These are phyloP conservation scores for Claviceps sp. DNA, from an alignment of 2,329 filamentous ascomycete species.

Conservation along the genomic window DNA sequence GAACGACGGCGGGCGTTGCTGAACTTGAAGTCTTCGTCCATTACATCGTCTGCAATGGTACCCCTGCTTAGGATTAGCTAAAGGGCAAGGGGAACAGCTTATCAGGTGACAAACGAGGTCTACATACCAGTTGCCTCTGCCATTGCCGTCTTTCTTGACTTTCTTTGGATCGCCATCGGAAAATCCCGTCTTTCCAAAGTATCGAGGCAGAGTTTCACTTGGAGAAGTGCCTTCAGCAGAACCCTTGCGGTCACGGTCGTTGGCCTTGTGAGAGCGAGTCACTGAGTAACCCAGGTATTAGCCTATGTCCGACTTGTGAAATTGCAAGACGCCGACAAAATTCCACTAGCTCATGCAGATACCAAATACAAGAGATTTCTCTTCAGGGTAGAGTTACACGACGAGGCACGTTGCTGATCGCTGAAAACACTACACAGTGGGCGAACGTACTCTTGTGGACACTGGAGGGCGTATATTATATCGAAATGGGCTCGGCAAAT, in stretches of 20 bases:
- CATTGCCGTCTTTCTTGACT: conserved; percentile 91
- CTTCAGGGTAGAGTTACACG: not conserved
- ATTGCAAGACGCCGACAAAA: not conserved
- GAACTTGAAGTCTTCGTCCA: conserved; percentile 73
- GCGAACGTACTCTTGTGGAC: not conserved
- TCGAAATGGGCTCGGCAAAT: not conserved
- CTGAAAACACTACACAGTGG: not conserved
- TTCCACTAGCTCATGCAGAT: not conserved
- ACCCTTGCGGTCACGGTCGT: conserved; percentile 79
- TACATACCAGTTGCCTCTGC: conserved; percentile 85
- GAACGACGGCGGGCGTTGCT: conserved; percentile 79
- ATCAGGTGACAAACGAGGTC: not conserved
- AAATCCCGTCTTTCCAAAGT: conserved; percentile 81
- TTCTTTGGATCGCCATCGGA: conserved; percentile 76
- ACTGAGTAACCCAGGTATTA: conserved; percentile 38
- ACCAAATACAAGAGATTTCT: not conserved
- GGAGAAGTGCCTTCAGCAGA: conserved; percentile 60
- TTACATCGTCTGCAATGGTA: conserved; percentile 65
- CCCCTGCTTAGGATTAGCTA: conserved; percentile 48
- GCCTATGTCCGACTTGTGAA: not conserved
- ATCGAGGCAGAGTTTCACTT: conserved; percentile 71
- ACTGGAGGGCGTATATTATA: not conserved
- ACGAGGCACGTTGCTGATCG: too few relatives aligned
- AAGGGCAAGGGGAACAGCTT: not conserved
- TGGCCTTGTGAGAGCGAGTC: conserved; percentile 95